Base-by-base conservation (phyloP, 495 filamentous ascomycete genomes). In the Cairneyella variabilis region DNA sequence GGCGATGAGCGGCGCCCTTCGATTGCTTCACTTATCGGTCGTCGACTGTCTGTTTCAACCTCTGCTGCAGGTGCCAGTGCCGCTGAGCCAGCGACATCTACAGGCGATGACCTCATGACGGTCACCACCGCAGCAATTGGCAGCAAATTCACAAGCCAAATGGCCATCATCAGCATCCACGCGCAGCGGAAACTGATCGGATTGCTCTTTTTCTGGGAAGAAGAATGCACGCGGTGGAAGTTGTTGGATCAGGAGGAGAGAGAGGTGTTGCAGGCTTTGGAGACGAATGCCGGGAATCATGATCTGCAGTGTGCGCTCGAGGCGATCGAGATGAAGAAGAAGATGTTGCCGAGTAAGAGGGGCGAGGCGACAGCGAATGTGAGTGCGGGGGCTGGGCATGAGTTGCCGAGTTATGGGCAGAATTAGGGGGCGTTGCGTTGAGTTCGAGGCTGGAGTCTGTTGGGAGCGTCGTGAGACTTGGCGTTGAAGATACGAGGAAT, bases 131-230 rank as follows among this genome's bases (percentile, higher is more conserved):
- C 22, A 14, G 41, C 16, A 14, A 60, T 69, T 28, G 62, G 48
- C 25, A 59, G 56, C 34, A 28, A 54, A 5, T 63, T 69, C 42
- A 46, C 62, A 11, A 52, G 54, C 54, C 64, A 66, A 23, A 38
- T 65, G 8, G 28, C 59, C 0, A 42, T 46, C 3, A 62, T 69
- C 40, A 54, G 48, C 22, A 51, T 57, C 7, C 62, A 65, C 44
- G 59, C 59, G 20, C 66, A 69, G 50, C 49, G 63, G 34, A 66
- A 63, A 43, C 39, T 69, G 17, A 54, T 69, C 12, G 58, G 58
- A 10, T 17, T 69, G 54, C 38, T 69, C 32, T 66, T 69, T 53
- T 66, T 66, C 37, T 69, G 66, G 66, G 66, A 69, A 50, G 66
- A 69, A 41, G 66, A 69, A 48, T 61, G 59, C 48, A 56, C 53